phyloP scores from a whole-genome alignment of 352 stramenopile genomes.

The Phytophthora europaea region DNA sequence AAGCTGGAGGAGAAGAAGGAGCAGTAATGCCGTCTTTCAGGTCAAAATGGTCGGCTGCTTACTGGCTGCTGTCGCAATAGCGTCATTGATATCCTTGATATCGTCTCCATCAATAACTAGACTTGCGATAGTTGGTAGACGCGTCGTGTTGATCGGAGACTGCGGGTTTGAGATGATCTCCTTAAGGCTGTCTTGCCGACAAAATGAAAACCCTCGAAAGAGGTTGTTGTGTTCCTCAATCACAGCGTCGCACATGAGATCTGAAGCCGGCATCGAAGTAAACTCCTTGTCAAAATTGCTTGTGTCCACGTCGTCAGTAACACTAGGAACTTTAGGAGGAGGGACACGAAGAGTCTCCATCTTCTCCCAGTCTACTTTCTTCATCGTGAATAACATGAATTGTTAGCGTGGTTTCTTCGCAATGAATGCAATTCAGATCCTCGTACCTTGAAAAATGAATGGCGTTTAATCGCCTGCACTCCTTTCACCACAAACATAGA shows the following conservation, averaged over 20 bases:
- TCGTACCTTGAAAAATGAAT: constrained; percentile 94
- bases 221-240: constrained; percentile 62
- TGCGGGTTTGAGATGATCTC: constrained; percentile 34
- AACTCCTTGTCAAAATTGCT: constrained; percentile 96
- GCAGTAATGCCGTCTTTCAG: constrained; percentile 39
- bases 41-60: constrained; percentile 34
- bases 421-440: not conserved
- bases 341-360: constrained; percentile 91
- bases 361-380: constrained; percentile 93
- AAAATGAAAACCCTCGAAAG: constrained; percentile 86
- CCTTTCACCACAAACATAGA: constrained; percentile 99
- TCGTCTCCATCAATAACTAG: constrained; percentile 44
- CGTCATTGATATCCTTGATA: constrained; percentile 51
- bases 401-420: constrained; percentile 2
- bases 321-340: constrained; percentile 90
- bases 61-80: constrained; percentile 38
- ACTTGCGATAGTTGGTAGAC: constrained; percentile 49
- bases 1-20: constrained; percentile 85
- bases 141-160: constrained; percentile 40
- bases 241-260: constrained; percentile 69
- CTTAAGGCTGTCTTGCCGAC: constrained; percentile 55
- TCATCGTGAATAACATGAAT: not conserved
- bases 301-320: constrained; percentile 93
- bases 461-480: constrained; percentile 95
- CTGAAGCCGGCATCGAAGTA: constrained; percentile 71